Evolutionary conservation across 805 yeast genomes (phyloP).

Genomic region (Candida ortonii): DNA sequence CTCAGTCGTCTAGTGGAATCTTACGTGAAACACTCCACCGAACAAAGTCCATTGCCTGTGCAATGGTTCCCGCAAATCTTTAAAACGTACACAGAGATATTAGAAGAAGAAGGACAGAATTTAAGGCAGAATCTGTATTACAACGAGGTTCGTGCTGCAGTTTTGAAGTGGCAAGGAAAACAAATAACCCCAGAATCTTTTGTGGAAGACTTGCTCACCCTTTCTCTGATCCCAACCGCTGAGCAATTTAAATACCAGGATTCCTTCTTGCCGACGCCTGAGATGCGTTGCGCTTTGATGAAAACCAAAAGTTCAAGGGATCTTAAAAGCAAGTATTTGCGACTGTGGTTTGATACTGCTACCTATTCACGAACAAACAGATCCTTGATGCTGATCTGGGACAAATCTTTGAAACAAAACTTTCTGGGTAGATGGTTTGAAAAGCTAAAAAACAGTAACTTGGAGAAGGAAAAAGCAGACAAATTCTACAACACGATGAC

Average conservation of each 20-base stretch:
- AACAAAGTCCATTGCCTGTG: slow-evolving; percentile 14
- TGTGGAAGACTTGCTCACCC: slow-evolving; percentile 19
- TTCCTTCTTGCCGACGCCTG: slow-evolving; percentile 20
- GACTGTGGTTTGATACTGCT: slow-evolving; percentile 21
- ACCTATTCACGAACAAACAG: slow-evolving; percentile 11
- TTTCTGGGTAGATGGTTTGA: slow-evolving; percentile 20
- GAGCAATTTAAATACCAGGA: slow-evolving; percentile 19
- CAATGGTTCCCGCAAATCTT: slow-evolving; percentile 28
- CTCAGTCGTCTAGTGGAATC: slow-evolving; percentile 9
- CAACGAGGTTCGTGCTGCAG: slow-evolving; percentile 17
- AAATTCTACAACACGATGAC: background rate
- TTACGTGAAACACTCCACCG: slow-evolving; percentile 2
- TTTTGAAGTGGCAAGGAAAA: slow-evolving; percentile 18
- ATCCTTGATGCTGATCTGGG: slow-evolving; percentile 17
- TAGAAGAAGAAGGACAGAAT: slow-evolving; percentile 15
- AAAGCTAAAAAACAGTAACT: slow-evolving; percentile 3
- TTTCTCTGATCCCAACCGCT: slow-evolving; percentile 29
- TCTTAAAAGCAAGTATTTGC: slow-evolving; percentile 20
- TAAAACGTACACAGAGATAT: slow-evolving; percentile 18
- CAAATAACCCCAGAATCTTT: slow-evolving; percentile 16
- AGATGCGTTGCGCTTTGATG: slow-evolving; percentile 29
- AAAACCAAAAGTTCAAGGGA: slow-evolving; percentile 18
- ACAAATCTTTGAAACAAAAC: slow-evolving; percentile 11
- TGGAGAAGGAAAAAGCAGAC: background rate
- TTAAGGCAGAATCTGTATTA: slow-evolving; percentile 24